These are phyloP conservation scores for Pelomyxa schiedti DNA, from an alignment of 78 protist species.

Conservation along the genomic window DNA sequence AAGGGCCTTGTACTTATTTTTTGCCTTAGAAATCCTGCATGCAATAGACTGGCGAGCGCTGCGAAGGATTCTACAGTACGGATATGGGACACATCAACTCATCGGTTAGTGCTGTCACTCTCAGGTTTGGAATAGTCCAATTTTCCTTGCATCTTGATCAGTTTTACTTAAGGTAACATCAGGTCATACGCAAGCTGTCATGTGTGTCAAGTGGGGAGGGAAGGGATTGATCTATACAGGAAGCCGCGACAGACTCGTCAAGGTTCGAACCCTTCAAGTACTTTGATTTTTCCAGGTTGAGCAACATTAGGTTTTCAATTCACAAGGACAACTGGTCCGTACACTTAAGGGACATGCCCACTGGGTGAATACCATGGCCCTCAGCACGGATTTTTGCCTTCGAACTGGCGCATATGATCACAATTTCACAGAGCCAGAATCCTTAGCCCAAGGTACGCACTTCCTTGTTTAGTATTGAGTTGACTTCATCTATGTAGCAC, in stretches of 20 bases:
- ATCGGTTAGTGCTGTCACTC: constrained; percentile 27
- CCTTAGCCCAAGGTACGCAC: not conserved
- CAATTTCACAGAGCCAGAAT: constrained; percentile 8
- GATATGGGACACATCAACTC: constrained; percentile 70
- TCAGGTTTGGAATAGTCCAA: too few relatives aligned
- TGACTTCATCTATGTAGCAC: too few relatives aligned
- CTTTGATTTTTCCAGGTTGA: not conserved
- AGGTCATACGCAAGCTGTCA: constrained; percentile 84
- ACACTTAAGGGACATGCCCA: constrained; percentile 92
- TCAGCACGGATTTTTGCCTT: constrained; percentile 83
- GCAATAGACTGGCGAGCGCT: constrained; percentile 59
- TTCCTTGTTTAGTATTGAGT: not conserved
- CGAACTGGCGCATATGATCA: constrained; percentile 84
- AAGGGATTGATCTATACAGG: constrained; percentile 80
- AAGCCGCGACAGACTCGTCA: constrained; percentile 86
- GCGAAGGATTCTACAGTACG: constrained; percentile 78
- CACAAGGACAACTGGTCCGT: constrained; percentile 35
- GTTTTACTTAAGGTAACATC: too few relatives aligned
- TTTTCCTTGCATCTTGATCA: too few relatives aligned
- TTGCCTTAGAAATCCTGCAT: constrained; percentile 24
- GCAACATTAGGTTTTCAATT: not conserved
- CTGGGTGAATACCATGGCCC: constrained; percentile 93
- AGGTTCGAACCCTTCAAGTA: constrained; percentile 59
- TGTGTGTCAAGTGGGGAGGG: constrained; percentile 93
- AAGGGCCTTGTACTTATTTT: constrained; percentile 1